Base-by-base conservation (phyloP, 352 stramenopile species). In the Pythium plurisporium region DNA sequence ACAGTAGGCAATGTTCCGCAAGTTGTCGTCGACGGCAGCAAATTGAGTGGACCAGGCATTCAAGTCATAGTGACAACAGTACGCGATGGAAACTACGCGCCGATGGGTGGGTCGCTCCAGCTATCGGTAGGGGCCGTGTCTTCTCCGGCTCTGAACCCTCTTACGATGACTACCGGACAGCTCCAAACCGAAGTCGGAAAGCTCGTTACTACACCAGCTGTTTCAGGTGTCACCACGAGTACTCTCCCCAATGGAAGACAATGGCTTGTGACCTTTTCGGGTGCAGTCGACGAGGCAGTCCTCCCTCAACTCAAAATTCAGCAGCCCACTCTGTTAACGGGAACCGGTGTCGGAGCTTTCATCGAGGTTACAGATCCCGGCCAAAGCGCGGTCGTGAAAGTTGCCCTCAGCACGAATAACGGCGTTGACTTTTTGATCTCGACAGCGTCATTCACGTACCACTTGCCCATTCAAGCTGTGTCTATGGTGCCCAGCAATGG, bases 371-470 rank as follows among this genome's bases (percentile, higher is more conserved):
- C 64, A 0, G 61, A 73, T 46, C 23, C 34, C 14, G 72, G 72
- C 10, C 55, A 72, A 15, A 55, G 34, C 11, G 34, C 57, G 36
- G 38, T 12, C 1, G 66, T 78, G 11, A 20, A 36, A 15, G 54
- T 81, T n/a, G 26, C 51, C 15, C 20, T 76, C 12, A 76, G 66
- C 33, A 63, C 64, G 0, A 81, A 81, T 25, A 31, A 46, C 19
- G 69, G 65, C 3, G 19, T 55, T 20, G 70, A 86, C 26, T 83
- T 83, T 37, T 70, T 56, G 4, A 33, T 22, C 1, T 60, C 60
- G 14, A 64, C 55, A 1, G 19, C 74, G 10, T 41, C 50, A 5
- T 93, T 84, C 58, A 69, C 57, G 8, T 88, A 89, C 43, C 23
- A 77, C 10, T 29, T 62, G 4, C 68, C 72, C 2, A 36, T 81